These are phyloP conservation scores for Stemphylium lycopersici DNA, from an alignment of 2,329 filamentous ascomycete genomes.

Conservation along the genomic window DNA sequence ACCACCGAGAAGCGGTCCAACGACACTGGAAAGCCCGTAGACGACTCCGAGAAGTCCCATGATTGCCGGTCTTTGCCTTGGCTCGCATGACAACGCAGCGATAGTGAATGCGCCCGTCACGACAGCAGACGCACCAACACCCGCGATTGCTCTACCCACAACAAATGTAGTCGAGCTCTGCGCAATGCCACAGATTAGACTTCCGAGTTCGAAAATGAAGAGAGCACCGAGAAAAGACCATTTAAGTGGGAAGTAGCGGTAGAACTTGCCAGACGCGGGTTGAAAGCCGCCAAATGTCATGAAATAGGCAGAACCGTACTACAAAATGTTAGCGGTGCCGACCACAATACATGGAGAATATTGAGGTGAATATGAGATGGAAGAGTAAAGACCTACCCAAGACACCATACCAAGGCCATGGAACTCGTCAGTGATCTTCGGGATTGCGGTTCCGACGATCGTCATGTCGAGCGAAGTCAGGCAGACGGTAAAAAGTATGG, in stretches of 20 bases:
- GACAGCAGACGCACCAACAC: background rate
- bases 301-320: background rate
- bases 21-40: constrained; percentile 45
- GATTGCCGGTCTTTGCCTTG: constrained; percentile 48
- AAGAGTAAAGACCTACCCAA: too few species aligned
- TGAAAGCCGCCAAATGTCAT: background rate
- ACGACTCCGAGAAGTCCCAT: constrained; percentile 46
- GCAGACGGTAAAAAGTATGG: background rate
- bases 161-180: background rate
- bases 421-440: too few species aligned
- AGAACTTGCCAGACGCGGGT: background rate
- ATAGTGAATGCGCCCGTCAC: background rate
- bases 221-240: background rate
- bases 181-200: background rate
- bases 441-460: background rate
- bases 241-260: background rate
- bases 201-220: background rate
- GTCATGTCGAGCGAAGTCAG: background rate
- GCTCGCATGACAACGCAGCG: constrained; percentile 19
- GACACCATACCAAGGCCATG: too few species aligned
- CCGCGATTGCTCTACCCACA: background rate
- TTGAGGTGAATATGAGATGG: too few species aligned
- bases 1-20: constrained; percentile 52
- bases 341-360: too few species aligned
- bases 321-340: too few species aligned